These are phyloP conservation scores for Apiotrichum laibachii DNA, from an alignment of 1,284 basidiomycete species.

Conservation along the genomic window DNA sequence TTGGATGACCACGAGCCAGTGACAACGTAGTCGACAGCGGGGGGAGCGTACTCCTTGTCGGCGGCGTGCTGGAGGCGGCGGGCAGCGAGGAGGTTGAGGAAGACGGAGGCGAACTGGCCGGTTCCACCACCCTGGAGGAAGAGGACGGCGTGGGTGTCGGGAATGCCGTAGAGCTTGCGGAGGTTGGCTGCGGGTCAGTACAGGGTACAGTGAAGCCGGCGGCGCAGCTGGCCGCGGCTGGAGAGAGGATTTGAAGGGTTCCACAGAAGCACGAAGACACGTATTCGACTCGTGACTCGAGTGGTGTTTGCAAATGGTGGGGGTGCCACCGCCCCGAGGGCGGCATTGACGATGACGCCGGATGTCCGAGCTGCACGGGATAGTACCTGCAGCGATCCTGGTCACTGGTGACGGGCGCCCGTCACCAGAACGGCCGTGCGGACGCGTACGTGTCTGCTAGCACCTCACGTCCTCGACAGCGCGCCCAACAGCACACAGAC, in stretches of 20 bases:
- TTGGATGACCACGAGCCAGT: constrained; percentile 90
- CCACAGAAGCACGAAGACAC: too few species aligned
- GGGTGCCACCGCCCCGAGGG: too few species aligned
- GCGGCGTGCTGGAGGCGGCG: constrained; percentile 61
- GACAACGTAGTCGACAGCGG: constrained; percentile 75
- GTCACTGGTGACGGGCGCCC: too few species aligned
- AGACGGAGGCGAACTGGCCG: constrained; percentile 81
- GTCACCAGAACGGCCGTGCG: too few species aligned
- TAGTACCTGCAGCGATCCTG: too few species aligned
- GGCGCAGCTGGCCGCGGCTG: constrained; percentile 1
- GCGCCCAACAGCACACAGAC: neutral
- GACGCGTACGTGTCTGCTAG: too few species aligned
- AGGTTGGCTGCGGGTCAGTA: constrained; percentile 55
- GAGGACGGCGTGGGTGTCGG: constrained; percentile 76
- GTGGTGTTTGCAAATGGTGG: too few species aligned
- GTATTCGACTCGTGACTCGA: too few species aligned
- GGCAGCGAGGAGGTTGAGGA: constrained; percentile 71
- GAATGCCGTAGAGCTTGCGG: constrained; percentile 72
- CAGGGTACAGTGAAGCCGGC: neutral
- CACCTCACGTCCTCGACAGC: neutral
- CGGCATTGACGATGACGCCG: too few species aligned
- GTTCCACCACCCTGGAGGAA: constrained; percentile 92
- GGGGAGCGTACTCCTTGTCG: constrained; percentile 43
- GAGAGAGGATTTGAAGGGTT: neutral
- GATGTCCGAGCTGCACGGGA: too few species aligned